Evolutionary conservation across 192 early-diverging fungal genomes (phyloP).

Genomic region (Linnemannia exigua): DNA sequence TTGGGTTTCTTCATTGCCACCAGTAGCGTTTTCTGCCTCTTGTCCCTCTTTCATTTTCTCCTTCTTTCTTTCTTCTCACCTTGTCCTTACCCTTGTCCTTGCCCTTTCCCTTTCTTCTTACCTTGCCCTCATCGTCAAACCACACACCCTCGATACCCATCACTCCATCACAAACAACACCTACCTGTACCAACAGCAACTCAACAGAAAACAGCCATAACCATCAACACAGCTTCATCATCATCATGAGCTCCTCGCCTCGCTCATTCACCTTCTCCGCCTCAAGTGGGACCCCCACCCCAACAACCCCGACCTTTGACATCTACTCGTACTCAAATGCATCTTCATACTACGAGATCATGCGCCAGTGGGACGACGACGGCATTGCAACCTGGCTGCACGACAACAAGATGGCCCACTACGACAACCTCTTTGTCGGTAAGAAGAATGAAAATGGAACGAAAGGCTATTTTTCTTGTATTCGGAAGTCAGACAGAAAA

Average conservation of each 20-base stretch:
- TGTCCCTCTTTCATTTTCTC: neutral
- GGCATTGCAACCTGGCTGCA: constrained; percentile 41
- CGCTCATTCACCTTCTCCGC: constrained; percentile 57
- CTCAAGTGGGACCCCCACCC: constrained; percentile 56
- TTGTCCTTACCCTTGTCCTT: too few species aligned
- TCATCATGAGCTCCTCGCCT: constrained; percentile 51
- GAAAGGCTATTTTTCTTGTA: neutral
- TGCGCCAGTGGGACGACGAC: constrained; percentile 54
- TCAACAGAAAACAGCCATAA: neutral
- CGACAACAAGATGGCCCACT: constrained; percentile 54
- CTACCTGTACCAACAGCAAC: neutral
- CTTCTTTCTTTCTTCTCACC: neutral
- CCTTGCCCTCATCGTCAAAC: neutral
- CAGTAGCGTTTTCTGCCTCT: neutral
- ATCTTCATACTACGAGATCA: constrained; percentile 41
- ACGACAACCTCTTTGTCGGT: constrained; percentile 50
- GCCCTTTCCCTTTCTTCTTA: too few species aligned
- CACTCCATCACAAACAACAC: neutral
- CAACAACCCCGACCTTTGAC: constrained; percentile 53
- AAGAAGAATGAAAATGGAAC: too few species aligned
- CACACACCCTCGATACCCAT: neutral
- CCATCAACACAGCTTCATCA: neutral
- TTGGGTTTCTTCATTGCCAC: neutral
- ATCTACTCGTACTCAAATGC: constrained; percentile 44
- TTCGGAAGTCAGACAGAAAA: neutral